These are phyloP conservation scores for Neurospora crassa DNA, from an alignment of 2,329 filamentous ascomycete genomes.

Conservation along the genomic window DNA sequence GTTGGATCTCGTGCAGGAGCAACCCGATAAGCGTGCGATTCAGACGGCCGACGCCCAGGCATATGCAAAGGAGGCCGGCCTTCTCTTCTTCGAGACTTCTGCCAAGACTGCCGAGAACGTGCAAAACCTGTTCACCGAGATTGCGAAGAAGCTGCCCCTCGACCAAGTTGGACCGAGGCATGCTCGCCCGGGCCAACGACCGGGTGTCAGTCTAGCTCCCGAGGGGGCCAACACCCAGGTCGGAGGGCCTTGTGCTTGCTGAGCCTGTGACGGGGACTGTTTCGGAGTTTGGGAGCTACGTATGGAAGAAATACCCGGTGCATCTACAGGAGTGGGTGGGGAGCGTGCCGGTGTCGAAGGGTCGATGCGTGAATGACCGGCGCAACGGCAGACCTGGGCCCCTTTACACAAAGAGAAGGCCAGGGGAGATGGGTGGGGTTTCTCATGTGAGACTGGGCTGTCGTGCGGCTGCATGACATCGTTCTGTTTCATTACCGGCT, in stretches of 20 bases:
- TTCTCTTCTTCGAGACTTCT: conserved; percentile 97
- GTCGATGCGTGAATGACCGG: neutral
- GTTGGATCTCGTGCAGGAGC: conserved; percentile 87
- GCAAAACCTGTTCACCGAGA: conserved; percentile 88
- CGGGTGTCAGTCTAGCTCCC: conserved; percentile 46
- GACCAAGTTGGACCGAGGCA: conserved; percentile 93
- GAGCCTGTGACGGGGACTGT: conserved; percentile 13
- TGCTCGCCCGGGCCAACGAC: conserved; percentile 55
- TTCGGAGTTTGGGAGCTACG: neutral
- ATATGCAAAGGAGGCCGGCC: conserved; percentile 84
- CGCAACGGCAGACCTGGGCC: conserved; percentile 4
- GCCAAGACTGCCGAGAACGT: conserved; percentile 98
- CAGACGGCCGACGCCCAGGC: conserved; percentile 82
- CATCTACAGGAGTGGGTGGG: neutral
- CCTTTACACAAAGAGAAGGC: neutral
- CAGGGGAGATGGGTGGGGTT: conserved; percentile 8
- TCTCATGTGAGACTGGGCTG: neutral
- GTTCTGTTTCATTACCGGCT: conserved; percentile 16
- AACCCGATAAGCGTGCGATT: conserved; percentile 92
- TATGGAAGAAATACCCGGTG: neutral
- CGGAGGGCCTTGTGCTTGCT: conserved; percentile 48
- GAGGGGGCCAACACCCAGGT: conserved; percentile 50
- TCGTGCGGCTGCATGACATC: neutral
- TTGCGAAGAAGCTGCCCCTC: conserved; percentile 93
- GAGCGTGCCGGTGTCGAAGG: conserved; percentile 1